A percentile compares a stretch with the other conserved stretches of the same genome.
Evolutionary conservation across 2,329 filamentous ascomycete genomes (phyloP).

Genomic region (Emmonsiellopsis sp.): DNA sequence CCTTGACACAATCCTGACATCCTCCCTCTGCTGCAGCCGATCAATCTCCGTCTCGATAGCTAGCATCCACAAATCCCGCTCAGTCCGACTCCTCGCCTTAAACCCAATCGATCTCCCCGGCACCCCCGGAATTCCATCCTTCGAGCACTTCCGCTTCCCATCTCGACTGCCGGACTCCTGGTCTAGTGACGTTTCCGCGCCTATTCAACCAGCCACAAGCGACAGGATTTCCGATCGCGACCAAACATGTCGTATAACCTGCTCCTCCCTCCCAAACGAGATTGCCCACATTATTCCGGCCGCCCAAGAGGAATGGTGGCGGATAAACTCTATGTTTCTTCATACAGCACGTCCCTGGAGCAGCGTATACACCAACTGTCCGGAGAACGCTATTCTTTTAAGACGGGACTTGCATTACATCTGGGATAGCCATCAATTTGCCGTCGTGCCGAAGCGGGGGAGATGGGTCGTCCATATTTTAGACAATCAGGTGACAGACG

Average conservation of each 20-base stretch:
- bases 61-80: constrained; percentile 60
- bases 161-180: neutral
- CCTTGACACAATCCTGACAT: constrained; percentile 37
- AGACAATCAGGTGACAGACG: neutral
- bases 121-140: constrained; percentile 16
- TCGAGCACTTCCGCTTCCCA: neutral
- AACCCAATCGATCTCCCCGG: constrained; percentile 57
- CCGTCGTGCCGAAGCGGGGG: neutral
- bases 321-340: neutral
- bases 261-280: neutral
- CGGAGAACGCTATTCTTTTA: constrained; percentile 1
- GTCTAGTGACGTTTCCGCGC: neutral
- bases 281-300: neutral
- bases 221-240: neutral
- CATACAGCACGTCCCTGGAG: neutral
- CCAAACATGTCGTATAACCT: neutral
- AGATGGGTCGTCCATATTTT: constrained; percentile 1
- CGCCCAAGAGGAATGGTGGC: neutral
- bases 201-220: neutral
- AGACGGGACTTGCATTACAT: neutral
- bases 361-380: neutral
- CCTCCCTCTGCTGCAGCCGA: constrained; percentile 42
- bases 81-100: constrained; percentile 53
- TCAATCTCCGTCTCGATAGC: constrained; percentile 59
- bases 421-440: neutral